Conservation (phyloP, 495 filamentous ascomycete genomes). For the Talaromyces wortmannii region DNA sequence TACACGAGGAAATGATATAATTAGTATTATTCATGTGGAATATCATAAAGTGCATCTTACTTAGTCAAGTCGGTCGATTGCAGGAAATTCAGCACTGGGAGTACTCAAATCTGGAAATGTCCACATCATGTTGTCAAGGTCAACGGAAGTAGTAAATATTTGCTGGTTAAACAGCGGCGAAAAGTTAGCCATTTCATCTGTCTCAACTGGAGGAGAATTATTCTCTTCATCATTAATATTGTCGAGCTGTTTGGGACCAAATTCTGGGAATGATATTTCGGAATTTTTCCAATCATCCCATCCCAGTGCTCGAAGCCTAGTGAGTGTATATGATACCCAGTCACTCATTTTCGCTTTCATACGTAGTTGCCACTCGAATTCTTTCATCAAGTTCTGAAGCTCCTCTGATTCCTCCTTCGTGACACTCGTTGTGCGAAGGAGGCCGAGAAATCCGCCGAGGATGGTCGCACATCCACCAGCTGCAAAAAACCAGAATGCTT, state of each 20-base stretch:
- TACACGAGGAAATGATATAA: too few relatives aligned
- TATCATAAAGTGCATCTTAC: not conserved
- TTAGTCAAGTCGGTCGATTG: not conserved
- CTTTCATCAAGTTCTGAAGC: not conserved
- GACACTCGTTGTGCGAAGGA: not conserved
- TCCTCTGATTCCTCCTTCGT: not conserved
- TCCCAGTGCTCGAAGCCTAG: constrained; percentile 1
- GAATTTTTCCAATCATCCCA: constrained; percentile 3
- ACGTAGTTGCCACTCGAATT: constrained; percentile 1
- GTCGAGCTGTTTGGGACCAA: not conserved
- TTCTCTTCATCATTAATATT: not conserved
- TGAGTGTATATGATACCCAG: constrained; percentile 1
- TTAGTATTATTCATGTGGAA: too few relatives aligned
- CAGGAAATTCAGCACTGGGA: not conserved
- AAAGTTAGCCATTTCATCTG: not conserved
- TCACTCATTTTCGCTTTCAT: constrained; percentile 3
- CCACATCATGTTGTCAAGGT: not conserved
- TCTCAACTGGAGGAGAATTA: not conserved
- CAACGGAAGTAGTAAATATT: not conserved
- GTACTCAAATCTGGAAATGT: not conserved
- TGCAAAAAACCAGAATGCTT: constrained; percentile 8
- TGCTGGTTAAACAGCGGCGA: not conserved
- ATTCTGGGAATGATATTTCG: not conserved
- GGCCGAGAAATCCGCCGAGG: not conserved
- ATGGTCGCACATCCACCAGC: constrained; percentile 1